These are phyloP conservation scores for Neonectria ditissima DNA, from an alignment of 2,329 filamentous ascomycete genomes.

Conservation along the genomic window DNA sequence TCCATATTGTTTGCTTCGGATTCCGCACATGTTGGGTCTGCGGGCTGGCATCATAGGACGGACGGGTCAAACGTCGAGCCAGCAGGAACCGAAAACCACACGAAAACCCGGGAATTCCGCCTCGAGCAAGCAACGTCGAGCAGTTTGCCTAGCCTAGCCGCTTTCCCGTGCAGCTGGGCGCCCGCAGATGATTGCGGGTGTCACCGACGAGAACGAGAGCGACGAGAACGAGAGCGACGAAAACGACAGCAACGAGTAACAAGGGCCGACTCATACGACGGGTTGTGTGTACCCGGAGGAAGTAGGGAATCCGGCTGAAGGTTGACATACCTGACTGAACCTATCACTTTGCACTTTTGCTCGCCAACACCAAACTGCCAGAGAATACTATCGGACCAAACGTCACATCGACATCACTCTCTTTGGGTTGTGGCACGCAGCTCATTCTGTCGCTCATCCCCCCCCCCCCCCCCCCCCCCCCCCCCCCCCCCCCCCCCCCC, in stretches of 20 bases:
- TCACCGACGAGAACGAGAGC: not conserved
- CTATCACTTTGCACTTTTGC: not conserved
- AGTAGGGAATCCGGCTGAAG: not conserved
- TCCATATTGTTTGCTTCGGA: constrained; percentile 12
- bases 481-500: no score
- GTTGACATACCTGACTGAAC: not conserved
- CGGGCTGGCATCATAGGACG: constrained; percentile 1
- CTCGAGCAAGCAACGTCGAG: not conserved
- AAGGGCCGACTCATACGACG: not conserved
- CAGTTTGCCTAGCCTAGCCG: not conserved
- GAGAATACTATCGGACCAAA: not conserved
- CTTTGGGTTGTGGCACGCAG: constrained; percentile 2
- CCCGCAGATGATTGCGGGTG: constrained; percentile 15
- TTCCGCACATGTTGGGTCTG: constrained; percentile 6
- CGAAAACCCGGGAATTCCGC: constrained; percentile 2
- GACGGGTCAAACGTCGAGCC: not conserved
- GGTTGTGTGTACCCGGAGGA: not conserved
- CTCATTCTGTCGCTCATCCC: not conserved
- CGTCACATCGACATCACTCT: constrained; percentile 1
- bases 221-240: not conserved
- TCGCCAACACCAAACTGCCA: not conserved
- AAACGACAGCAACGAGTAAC: not conserved
- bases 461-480: no score
- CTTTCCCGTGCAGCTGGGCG: not conserved
- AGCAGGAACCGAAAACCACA: not conserved